Evolutionary conservation across 805 yeast species (phyloP).

Genomic region (Saturnispora silvae): DNA sequence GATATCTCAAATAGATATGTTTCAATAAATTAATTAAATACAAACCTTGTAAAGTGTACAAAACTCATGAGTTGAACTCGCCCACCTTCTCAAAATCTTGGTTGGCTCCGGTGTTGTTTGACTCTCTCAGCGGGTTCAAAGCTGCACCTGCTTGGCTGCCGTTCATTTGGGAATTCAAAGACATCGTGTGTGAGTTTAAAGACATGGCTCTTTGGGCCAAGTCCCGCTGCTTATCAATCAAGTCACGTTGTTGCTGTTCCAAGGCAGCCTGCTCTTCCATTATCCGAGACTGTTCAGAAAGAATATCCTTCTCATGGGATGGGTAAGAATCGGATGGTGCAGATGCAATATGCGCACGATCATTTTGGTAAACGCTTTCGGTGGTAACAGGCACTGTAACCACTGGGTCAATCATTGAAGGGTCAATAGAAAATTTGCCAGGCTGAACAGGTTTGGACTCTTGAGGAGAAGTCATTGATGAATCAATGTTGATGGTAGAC

Average conservation of each 20-base stretch:
- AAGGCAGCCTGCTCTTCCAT: conserved; percentile 12
- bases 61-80: conserved; percentile 14
- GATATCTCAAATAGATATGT: no score
- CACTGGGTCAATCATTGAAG: conserved; percentile 7
- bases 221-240: conserved; percentile 12
- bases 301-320: background rate
- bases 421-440: conserved; percentile 6
- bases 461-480: conserved; percentile 6
- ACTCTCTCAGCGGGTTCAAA: conserved; percentile 7
- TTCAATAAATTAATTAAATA: no score
- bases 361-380: conserved; percentile 1
- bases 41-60: no score
- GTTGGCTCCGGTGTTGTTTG: background rate
- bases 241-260: conserved; percentile 13
- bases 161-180: conserved; percentile 7
- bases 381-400: conserved; percentile 10
- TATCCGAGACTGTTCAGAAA: conserved; percentile 9
- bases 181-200: conserved; percentile 8
- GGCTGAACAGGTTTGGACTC: conserved; percentile 1
- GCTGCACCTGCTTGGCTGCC: background rate
- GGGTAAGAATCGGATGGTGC: background rate
- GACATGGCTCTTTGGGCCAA: conserved; percentile 12
- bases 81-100: conserved; percentile 16
- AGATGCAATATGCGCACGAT: no score
- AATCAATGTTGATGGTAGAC: conserved; percentile 3